phyloP scores from a whole-genome alignment of 192 early-diverging fungal species.

The Coemansia sp. region DNA sequence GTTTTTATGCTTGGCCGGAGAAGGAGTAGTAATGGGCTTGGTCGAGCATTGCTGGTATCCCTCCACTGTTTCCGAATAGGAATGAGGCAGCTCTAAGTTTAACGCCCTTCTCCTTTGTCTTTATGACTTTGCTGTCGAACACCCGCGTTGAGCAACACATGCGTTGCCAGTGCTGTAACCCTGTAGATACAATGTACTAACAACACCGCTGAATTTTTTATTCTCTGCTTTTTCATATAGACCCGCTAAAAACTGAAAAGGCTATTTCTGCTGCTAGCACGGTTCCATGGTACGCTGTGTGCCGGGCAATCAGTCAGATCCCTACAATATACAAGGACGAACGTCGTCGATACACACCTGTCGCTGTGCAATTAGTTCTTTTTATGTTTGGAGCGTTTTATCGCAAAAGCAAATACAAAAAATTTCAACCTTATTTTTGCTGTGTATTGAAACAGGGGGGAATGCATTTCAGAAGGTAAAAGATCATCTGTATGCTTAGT shows the following conservation, averaged over 20 bases:
- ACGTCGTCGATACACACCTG: background rate
- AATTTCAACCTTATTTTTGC: background rate
- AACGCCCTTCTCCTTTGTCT: slow-evolving; percentile 1
- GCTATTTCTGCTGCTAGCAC: background rate
- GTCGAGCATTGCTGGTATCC: slow-evolving; percentile 25
- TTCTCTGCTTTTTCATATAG: slow-evolving; percentile 1
- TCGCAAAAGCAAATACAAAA: slow-evolving; percentile 8
- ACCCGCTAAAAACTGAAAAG: slow-evolving; percentile 18
- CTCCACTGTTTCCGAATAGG: slow-evolving; percentile 29
- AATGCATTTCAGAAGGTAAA: background rate
- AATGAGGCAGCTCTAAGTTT: slow-evolving; percentile 18
- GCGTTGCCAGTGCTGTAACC: background rate
- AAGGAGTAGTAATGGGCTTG: background rate
- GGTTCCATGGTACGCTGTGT: background rate
- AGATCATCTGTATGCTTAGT: background rate
- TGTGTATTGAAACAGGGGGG: background rate
- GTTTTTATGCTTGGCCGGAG: slow-evolving; percentile 1
- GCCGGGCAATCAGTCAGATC: background rate
- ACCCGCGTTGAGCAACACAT: background rate
- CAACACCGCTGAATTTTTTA: background rate
- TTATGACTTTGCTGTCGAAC: background rate
- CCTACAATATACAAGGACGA: background rate
- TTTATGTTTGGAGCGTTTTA: slow-evolving; percentile 12
- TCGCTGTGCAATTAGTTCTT: background rate
- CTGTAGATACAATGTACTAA: background rate